Base-by-base conservation (phyloP, 176 grass and related monocot species). In the Lolium multiflorum region DNA sequence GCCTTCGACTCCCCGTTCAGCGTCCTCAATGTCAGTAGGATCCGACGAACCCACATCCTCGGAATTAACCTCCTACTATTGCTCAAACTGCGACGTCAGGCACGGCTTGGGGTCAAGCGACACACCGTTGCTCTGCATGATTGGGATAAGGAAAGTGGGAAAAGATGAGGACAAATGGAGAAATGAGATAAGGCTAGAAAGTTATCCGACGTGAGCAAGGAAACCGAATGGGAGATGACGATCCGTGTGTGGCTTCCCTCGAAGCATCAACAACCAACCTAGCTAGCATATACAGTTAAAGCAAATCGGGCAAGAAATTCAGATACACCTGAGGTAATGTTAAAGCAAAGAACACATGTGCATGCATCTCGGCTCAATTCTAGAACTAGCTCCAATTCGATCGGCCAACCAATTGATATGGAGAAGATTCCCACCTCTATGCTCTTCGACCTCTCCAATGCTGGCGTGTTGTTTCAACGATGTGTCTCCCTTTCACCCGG, bases 401-500 rank as follows among this genome's bases (percentile, higher is more conserved):
- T n/a, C 4, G 25, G 71, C 31, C 10, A 4, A 20, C 73, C 16
- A 82, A 55, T 3, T 60, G 57, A 60, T 60, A 58, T 17, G 77
- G 84, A 78, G 84, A 71, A 90, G 83, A 85, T 91, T 70, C 89
- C 69, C 15, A 61, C 14, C 35, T 20, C 26, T 16, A 8, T 68
- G 71, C n/a, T 71, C 74, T 87, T 92, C 91, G 91, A 87, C 66
- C 26, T 92, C 79, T 87, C 91, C 87, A 87, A 92, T 81, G 80
- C 38, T 61, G 11, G 13, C 9, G 15, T 4, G 13, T 89, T 84
- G 78, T 76, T 84, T 90, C 48, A 73, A 65, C 75, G 22, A 76
- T 76, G 48, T 54, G 73, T 47, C 67, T 35, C 81, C 22, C 75
- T 18, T 20, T 70, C 76, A 43, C 60, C 57, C 67, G n/a, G 17